Base-by-base conservation (phyloP, 2,329 filamentous ascomycete genomes). In the Phialophora tarda region DNA sequence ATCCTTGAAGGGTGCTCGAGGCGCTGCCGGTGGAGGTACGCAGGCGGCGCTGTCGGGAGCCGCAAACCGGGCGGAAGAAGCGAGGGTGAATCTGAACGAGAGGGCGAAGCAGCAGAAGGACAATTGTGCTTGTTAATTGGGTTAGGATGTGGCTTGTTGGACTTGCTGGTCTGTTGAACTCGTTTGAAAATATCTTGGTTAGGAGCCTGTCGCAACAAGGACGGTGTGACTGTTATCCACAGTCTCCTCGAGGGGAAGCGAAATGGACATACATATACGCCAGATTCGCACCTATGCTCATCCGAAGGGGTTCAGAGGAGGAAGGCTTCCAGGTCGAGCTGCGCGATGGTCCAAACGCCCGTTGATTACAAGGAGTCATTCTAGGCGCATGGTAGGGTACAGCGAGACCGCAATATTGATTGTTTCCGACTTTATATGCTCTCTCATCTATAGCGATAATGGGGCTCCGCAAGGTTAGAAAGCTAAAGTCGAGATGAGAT, bases 51-150 rank as follows among this genome's bases (percentile, higher is more conserved):
- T 77, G 86, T 93, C 80, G 84, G 74, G 77, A 48, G 77, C 75
- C 0, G 70, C 73, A 61, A 77, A 79, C 58, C 72, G 78, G 64
- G 77, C 75, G 32, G 79, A 82, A 8, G 79, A 91, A 69, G 83
- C 84, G 74, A 86, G 93, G 73, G 93, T 98, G 69, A 96, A 95
- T 78, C 82, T 97, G 73, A 89, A 88, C 58, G 90, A 90, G 59
- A 86, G 89, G 56, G 85, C 87, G 74, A 88, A 92, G 69, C 86
- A 86, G 71, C 87, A 90, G 57, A 96, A 96, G 83, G 93, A 97
- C 75, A 90, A 91, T 53, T 98, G 94, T 79, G 93, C 93, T 75
- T 98, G 94, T 81, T 98, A 76, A 59, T 62, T 48, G 48, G 48
- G 38, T 21, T 55, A 8, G 26, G 53, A 44, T 44, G 38, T 44